These are phyloP conservation scores for Noccaea bulbosa DNA, from an alignment of 345 rosid genomes.

Conservation along the genomic window DNA sequence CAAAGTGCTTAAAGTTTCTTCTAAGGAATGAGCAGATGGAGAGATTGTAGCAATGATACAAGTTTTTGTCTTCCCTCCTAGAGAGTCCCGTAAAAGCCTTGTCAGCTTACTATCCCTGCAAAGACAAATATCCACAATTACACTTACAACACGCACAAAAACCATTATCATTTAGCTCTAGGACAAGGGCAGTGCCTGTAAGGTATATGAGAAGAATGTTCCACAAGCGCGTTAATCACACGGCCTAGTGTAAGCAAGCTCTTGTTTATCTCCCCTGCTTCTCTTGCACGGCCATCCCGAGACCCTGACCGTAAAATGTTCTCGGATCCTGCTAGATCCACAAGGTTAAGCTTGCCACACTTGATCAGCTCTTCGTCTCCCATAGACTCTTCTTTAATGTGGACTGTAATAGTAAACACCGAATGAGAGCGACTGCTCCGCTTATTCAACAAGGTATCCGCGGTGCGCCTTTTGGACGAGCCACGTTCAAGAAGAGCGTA, in stretches of 20 bases:
- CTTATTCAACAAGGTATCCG: slow-evolving; percentile 88
- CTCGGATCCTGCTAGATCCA: slow-evolving; percentile 98
- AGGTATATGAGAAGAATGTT: slow-evolving; percentile 95
- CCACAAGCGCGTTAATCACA: slow-evolving; percentile 95
- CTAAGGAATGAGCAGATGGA: slow-evolving; percentile 81
- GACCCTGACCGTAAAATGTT: slow-evolving; percentile 89
- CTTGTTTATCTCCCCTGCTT: slow-evolving; percentile 98
- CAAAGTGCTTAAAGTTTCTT: slow-evolving; percentile 92
- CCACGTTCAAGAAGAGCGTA: slow-evolving; percentile 85
- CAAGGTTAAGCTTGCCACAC: slow-evolving; percentile 98
- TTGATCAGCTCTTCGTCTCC: slow-evolving; percentile 92
- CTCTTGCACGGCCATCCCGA: slow-evolving; percentile 94
- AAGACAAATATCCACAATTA: neutral
- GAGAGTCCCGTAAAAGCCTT: slow-evolving; percentile 85
- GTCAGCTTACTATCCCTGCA: slow-evolving; percentile 96
- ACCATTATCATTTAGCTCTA: slow-evolving; percentile 6
- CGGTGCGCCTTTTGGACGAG: slow-evolving; percentile 77
- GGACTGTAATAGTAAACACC: slow-evolving; percentile 78
- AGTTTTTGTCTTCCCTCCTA: slow-evolving; percentile 97
- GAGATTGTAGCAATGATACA: slow-evolving; percentile 96
- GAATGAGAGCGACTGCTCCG: slow-evolving; percentile 98
- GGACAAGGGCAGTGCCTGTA: slow-evolving; percentile 60
- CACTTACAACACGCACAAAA: neutral
- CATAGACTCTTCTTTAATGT: slow-evolving; percentile 76
- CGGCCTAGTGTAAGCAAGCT: slow-evolving; percentile 95